Percentiles rank a stretch among this genome's conserved stretches.
Conservation (phyloP, 225 moss, liverwort and hornwort species). For the Antitrichia curtipendula region DNA sequence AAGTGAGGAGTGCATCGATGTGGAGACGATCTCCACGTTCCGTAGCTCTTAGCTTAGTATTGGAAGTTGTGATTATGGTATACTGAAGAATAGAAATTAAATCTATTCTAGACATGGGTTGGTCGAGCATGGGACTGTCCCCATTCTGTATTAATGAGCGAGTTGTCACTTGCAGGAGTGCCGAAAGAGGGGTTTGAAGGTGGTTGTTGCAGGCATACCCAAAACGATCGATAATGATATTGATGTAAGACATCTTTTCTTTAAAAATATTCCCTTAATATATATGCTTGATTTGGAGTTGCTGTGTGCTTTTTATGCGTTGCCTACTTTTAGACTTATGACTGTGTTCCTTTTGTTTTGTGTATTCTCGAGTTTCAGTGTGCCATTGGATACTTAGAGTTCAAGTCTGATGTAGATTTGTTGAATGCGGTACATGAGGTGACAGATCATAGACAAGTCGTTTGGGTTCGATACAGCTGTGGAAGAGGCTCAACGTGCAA, state of each 20-base stretch:
- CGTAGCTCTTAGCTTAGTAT: background rate
- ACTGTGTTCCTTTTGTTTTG: background rate
- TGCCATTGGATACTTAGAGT: background rate
- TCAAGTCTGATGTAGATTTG: background rate
- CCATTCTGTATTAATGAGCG: background rate
- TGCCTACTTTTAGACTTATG: background rate
- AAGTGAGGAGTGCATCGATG: background rate
- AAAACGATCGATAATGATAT: conserved; percentile 79
- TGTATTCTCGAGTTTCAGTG: background rate
- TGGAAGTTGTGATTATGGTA: background rate
- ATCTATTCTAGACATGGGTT: background rate
- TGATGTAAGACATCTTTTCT: conserved; percentile 17
- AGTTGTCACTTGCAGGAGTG: conserved; percentile 23
- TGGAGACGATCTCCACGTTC: background rate
- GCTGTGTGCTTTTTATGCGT: background rate
- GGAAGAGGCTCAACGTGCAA: conserved; percentile 68
- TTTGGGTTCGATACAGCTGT: conserved; percentile 73
- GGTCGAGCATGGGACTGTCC: background rate
- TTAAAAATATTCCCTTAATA: background rate
- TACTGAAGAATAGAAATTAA: background rate
- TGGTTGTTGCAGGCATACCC: conserved; percentile 44
- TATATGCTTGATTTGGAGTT: background rate
- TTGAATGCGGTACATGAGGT: background rate
- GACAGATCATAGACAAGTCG: conserved; percentile 41
- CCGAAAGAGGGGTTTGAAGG: conserved; percentile 34